Percentiles rank a stretch among this genome's conserved stretches.
Evolutionary conservation across 2,329 filamentous ascomycete genomes (phyloP).

Genomic region (Paecilomyces variotii): DNA sequence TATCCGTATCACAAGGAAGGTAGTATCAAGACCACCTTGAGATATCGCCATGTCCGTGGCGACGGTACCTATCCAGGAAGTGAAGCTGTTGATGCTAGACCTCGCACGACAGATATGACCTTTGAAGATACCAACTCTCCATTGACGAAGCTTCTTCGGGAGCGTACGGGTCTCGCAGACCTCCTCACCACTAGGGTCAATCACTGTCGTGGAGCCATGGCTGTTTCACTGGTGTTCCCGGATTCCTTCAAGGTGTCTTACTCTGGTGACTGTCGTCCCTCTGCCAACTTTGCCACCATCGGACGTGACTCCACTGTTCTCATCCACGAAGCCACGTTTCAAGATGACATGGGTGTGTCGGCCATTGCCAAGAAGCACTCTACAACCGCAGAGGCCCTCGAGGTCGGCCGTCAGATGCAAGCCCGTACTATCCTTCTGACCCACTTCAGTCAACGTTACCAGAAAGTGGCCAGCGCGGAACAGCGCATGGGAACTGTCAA

Average conservation of each 20-base stretch:
- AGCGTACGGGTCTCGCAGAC: conserved; percentile 53
- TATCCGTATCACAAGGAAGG: conserved; percentile 16
- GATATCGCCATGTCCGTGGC: conserved; percentile 20
- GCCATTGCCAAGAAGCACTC: conserved; percentile 83
- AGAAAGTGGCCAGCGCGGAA: conserved; percentile 55
- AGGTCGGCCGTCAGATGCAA: conserved; percentile 67
- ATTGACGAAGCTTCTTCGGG: conserved; percentile 35
- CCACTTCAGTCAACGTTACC: conserved; percentile 92
- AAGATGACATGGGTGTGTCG: conserved; percentile 71
- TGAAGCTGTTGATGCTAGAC: conserved; percentile 4
- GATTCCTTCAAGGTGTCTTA: conserved; percentile 81
- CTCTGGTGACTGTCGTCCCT: conserved; percentile 88
- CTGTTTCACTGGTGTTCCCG: conserved; percentile 68
- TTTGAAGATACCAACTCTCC: conserved; percentile 20
- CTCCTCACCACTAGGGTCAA: conserved; percentile 61
- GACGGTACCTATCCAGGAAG: conserved; percentile 18
- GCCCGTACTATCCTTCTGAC: conserved; percentile 77
- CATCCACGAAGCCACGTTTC: conserved; percentile 94
- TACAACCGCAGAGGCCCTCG: conserved; percentile 78
- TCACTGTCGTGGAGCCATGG: conserved; percentile 75
- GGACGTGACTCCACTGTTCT: conserved; percentile 72
- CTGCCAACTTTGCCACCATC: conserved; percentile 57
- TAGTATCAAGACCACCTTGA: conserved; percentile 17
- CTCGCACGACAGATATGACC: conserved; percentile 13
- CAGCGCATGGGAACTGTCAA: conserved; percentile 10